Percentiles rank a stretch among this genome's conserved stretches.
These are phyloP conservation scores for Tulasnella calospora DNA, from an alignment of 768 basidiomycete genomes.

Conservation along the genomic window DNA sequence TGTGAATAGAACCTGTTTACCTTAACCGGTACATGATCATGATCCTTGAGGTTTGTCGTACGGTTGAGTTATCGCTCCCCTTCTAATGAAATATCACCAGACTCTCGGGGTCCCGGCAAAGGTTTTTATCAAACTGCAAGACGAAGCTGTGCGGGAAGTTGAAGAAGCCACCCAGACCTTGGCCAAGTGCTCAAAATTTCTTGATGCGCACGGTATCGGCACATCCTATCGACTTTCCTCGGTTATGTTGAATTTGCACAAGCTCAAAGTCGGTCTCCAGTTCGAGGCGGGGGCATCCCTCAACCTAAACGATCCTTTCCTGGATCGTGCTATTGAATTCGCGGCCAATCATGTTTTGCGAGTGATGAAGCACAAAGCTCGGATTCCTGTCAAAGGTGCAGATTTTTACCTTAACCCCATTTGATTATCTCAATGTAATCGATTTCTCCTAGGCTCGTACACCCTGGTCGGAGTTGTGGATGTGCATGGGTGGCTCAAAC, in stretches of 20 bases:
- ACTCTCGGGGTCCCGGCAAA: slow-evolving; percentile 51
- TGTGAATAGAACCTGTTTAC: slow-evolving; percentile 26
- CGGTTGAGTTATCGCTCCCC: neutral
- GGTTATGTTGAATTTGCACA: slow-evolving; percentile 45
- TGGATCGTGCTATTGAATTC: slow-evolving; percentile 49
- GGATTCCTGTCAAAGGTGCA: slow-evolving; percentile 59
- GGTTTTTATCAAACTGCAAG: slow-evolving; percentile 53
- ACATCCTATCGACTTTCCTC: slow-evolving; percentile 53
- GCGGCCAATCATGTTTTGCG: slow-evolving; percentile 59
- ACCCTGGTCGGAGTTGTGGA: slow-evolving; percentile 73
- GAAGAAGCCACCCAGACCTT: slow-evolving; percentile 44
- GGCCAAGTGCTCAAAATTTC: slow-evolving; percentile 45
- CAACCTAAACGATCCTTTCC: slow-evolving; percentile 47
- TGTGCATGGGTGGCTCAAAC: slow-evolving; percentile 49
- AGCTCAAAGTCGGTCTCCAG: slow-evolving; percentile 46
- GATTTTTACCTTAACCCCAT: neutral
- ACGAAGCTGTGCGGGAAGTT: slow-evolving; percentile 48
- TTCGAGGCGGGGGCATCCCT: slow-evolving; percentile 27
- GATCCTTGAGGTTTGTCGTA: slow-evolving; percentile 47
- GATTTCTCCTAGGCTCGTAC: slow-evolving; percentile 36
- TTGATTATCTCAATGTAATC: neutral
- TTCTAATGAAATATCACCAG: slow-evolving; percentile 54
- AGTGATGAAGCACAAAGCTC: slow-evolving; percentile 57
- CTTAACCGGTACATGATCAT: slow-evolving; percentile 53
- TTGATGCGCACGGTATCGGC: slow-evolving; percentile 57